A percentile compares a stretch with the other conserved stretches of the same genome.
These are phyloP conservation scores for Fraxinus xanthoxyloides DNA, from an alignment of 305 asterid genomes.

Conservation along the genomic window DNA sequence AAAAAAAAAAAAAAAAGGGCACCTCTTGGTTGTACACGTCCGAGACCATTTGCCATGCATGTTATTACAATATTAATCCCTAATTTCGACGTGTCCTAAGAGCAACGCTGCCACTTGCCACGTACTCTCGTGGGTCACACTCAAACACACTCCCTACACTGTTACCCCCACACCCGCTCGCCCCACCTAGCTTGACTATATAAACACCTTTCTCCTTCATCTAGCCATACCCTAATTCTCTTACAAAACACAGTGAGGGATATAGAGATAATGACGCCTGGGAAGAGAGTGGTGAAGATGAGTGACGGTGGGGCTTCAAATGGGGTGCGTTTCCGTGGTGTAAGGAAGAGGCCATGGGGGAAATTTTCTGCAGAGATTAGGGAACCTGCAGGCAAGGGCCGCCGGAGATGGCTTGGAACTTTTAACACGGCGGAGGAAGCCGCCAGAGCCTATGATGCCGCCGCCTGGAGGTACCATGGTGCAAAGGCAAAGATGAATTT, in stretches of 20 bases:
- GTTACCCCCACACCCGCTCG: not conserved
- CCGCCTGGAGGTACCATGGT: not conserved
- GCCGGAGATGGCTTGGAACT: not conserved
- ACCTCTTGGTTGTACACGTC: not conserved
- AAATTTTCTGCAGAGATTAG: not conserved
- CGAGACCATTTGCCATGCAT: not conserved
- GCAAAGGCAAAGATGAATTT: not conserved
- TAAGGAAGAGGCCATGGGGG: slow-evolving; percentile 2
- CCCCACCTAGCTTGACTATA: not conserved
- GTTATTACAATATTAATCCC: not conserved
- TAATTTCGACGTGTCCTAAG: not conserved
- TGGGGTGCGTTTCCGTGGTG: not conserved
- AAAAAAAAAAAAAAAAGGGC: not conserved
- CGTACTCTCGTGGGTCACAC: not conserved
- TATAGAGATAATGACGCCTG: not conserved
- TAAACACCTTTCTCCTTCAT: not conserved
- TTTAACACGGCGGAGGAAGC: not conserved
- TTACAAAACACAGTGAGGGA: not conserved
- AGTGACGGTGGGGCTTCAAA: not conserved
- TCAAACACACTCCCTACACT: not conserved
- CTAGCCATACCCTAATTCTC: not conserved
- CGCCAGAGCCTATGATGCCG: slow-evolving; percentile 2
- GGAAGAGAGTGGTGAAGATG: not conserved
- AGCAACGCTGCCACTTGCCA: not conserved
- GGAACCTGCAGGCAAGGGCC: not conserved